These are phyloP conservation scores for Candida buenavistaensis DNA, from an alignment of 1,139 yeast genomes.

Conservation along the genomic window DNA sequence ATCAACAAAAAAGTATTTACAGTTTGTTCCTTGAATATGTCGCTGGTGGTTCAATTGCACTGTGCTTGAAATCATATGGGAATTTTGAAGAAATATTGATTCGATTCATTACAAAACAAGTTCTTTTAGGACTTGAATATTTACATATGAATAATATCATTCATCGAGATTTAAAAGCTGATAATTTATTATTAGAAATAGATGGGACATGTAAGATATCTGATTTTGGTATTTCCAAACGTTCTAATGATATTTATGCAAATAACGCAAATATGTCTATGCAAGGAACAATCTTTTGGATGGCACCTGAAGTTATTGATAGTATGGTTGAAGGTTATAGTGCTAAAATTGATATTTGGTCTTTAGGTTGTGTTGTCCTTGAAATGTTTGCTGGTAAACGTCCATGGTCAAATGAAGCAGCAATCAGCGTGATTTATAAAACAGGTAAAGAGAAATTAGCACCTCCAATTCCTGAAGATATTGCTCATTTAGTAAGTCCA, in stretches of 20 bases:
- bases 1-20: slow-evolving; percentile 70
- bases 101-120: slow-evolving; percentile 74
- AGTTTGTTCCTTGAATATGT: slow-evolving; percentile 92
- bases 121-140: slow-evolving; percentile 79
- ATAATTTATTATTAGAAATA: slow-evolving; percentile 80
- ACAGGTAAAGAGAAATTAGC: slow-evolving; percentile 76
- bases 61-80: slow-evolving; percentile 81
- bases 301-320: slow-evolving; percentile 98
- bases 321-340: slow-evolving; percentile 88
- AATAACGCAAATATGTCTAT: slow-evolving; percentile 94
- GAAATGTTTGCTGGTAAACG: slow-evolving; percentile 92
- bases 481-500: slow-evolving; percentile 51
- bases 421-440: slow-evolving; percentile 74
- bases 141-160: slow-evolving; percentile 84
- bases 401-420: slow-evolving; percentile 82
- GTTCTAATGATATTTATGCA: slow-evolving; percentile 81
- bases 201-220: slow-evolving; percentile 96
- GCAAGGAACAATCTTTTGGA: slow-evolving; percentile 99
- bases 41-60: slow-evolving; percentile 96
- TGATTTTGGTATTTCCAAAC: slow-evolving; percentile 94
- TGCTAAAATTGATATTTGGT: slow-evolving; percentile 93
- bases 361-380: slow-evolving; percentile 91
- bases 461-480: slow-evolving; percentile 94
- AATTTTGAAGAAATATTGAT: slow-evolving; percentile 79
- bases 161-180: slow-evolving; percentile 96